phyloP scores from a whole-genome alignment of 2,329 filamentous ascomycete species.

The Tolypocladium tundrense region DNA sequence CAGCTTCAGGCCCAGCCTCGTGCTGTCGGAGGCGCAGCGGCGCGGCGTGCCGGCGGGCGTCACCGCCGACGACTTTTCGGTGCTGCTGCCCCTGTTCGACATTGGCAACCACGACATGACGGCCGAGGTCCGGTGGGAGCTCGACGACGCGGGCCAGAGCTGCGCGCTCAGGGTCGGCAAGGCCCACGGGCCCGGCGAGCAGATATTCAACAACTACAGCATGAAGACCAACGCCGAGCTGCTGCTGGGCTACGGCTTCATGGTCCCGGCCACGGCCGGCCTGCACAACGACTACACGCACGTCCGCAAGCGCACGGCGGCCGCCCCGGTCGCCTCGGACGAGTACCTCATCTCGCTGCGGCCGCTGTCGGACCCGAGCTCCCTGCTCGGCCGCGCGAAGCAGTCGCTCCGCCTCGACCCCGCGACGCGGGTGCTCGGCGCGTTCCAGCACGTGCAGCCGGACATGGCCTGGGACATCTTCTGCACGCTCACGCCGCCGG shows the following conservation, averaged over 20 bases:
- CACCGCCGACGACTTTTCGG: constrained; percentile 48
- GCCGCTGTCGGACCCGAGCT: constrained; percentile 36
- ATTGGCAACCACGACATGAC: constrained; percentile 60
- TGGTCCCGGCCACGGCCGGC: constrained; percentile 33
- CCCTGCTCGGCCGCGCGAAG: constrained; percentile 32
- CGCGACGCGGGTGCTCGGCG: constrained; percentile 16
- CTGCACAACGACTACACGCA: constrained; percentile 53
- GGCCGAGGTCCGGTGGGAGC: constrained; percentile 49
- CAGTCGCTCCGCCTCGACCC: constrained; percentile 21
- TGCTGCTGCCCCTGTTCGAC: constrained; percentile 62
- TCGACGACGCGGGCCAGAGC: constrained; percentile 23
- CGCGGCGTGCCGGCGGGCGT: constrained; percentile 18
- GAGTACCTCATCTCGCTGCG: constrained; percentile 45
- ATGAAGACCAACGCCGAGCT: constrained; percentile 64
- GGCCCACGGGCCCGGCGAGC: constrained; percentile 38
- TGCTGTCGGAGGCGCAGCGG: constrained; percentile 29
- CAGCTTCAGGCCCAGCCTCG: constrained; percentile 52
- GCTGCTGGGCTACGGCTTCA: constrained; percentile 53
- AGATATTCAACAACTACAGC: constrained; percentile 64
- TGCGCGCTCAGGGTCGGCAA: constrained; percentile 34
- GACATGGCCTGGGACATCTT: constrained; percentile 42
- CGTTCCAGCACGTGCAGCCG: constrained; percentile 41
- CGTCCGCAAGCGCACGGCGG: constrained; percentile 33
- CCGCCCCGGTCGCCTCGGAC: constrained; percentile 12
- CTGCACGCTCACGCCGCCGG: constrained; percentile 24